Evolutionary conservation across 495 filamentous ascomycete species (phyloP), one percentile per base, ranked within the genome.

Genomic region (Amorphotheca resinae): DNA sequence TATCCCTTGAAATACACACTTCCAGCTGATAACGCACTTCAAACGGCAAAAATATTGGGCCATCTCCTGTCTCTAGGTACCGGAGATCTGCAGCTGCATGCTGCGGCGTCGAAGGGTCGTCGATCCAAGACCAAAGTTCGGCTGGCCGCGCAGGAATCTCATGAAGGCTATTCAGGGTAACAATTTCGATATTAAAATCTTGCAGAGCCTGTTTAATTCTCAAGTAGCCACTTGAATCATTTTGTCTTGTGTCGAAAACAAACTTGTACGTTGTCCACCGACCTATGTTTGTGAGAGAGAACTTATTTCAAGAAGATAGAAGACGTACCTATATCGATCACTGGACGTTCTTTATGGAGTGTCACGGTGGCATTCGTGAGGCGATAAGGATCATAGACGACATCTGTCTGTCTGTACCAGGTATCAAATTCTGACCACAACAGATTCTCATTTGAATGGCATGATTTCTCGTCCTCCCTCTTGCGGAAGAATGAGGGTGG

Each of bases 1-100:
- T 64, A 0, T 78, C 76, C 16, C 83, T 71, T 0, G 87, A 93
- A 7, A 96, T 69, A 56, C 89, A 95, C 0, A 85, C 88, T 59
- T 96, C 88, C 0, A 98, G 72, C 59, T 94, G 89, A 53, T 96
- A 96, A 7, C 84, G 76, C 1, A 89, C 74, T 1, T 75, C 57
- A 36, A 87, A 95, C 0, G 76, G 64, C 3, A 98, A 66, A 15
- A 20, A 30, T 4, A 52, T 44, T 6, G 38, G 12, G 12, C 22
- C n/a, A 11, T 41, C 26, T 17, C 18, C 15, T 26, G 9, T 32
- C 30, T 52, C 79, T 76, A 87, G 12, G 79, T 32, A 44, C 52
- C 31, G 38, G 62, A 36, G 36, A 46, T 50, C 33, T 45, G 32
- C 37, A 43, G 31, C 37, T 16, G 42, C 15, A 1, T 33, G 32